Percentiles rank a stretch among this genome's conserved stretches.
Evolutionary conservation across 768 basidiomycete genomes (phyloP).

Genomic region (Candolleomyces aberdarensis): DNA sequence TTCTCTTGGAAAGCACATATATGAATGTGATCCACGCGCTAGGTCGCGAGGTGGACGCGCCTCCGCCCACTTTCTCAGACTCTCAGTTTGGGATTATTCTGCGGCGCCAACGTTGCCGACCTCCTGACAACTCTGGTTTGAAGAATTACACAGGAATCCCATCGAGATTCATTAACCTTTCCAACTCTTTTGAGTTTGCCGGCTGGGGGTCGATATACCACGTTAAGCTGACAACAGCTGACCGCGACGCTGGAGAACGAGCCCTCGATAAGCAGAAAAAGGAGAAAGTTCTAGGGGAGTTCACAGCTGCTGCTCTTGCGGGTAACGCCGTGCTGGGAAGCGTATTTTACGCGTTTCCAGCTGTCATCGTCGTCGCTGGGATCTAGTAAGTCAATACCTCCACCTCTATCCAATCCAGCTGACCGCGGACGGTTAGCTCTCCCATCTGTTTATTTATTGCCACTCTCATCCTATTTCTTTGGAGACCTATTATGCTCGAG

Average conservation of each 20-base stretch:
- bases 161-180: slow-evolving; percentile 60
- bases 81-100: slow-evolving; percentile 55
- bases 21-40: too few relatives aligned
- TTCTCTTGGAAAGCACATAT: too few relatives aligned
- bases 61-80: slow-evolving; percentile 43
- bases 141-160: slow-evolving; percentile 38
- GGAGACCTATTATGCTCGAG: slow-evolving; percentile 75
- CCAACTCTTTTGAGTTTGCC: slow-evolving; percentile 67
- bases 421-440: slow-evolving; percentile 37
- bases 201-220: slow-evolving; percentile 61
- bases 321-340: slow-evolving; percentile 68
- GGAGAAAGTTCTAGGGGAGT: slow-evolving; percentile 54
- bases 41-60: background rate
- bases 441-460: slow-evolving; percentile 68
- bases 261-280: slow-evolving; percentile 25
- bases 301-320: slow-evolving; percentile 61
- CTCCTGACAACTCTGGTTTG: slow-evolving; percentile 39
- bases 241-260: slow-evolving; percentile 32
- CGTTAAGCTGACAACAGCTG: slow-evolving; percentile 42
- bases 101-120: slow-evolving; percentile 54
- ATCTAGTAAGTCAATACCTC: slow-evolving; percentile 51
- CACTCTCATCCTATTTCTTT: slow-evolving; percentile 59
- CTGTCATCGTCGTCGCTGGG: slow-evolving; percentile 55
- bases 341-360: slow-evolving; percentile 68
- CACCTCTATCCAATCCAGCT: background rate